Base-by-base conservation (phyloP, 2,329 filamentous ascomycete species). In the Lasiodiplodia gonubiensis region DNA sequence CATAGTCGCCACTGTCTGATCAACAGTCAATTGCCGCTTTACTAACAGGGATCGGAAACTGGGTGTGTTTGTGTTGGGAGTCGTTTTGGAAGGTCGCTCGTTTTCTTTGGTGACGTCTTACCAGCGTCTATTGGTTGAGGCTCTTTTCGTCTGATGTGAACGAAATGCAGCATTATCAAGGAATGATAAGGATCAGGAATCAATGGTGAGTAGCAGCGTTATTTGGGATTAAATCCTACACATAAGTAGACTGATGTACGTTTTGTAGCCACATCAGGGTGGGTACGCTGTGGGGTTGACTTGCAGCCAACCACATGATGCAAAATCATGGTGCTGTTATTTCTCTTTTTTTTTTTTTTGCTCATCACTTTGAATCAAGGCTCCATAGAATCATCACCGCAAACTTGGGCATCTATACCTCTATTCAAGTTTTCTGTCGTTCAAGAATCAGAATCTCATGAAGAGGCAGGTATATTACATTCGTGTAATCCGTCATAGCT, bases 391-490 rank as follows among this genome's bases (percentile, higher is more conserved):
- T 46, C 8, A 42, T 66, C 39, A 51, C 64, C 64, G 42, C n/a
- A 55, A 57, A n/a, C 11, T 35, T 42, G 27, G 42, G 46, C 59
- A n/a, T 63, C 59, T 63, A 63, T 51, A 63, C 59, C 46, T 35
- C 59, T 66, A 65, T 65, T 65, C 10, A 42, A 57, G 52, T 23
- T 30, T 57, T 16, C 7, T 49, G 52, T 51, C 39, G 52, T 51
- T 21, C 12, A 14, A 27, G 52, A 23, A 51, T 49, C 39, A 49
- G 64, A 53, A 54, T 54, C 49, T 54, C 51, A 46, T 53, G 48
- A 64, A 64, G 61, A 64, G 61, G 48, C 61, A 64, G 49, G 64
- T 66, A 66, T 66, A 66, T 66, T 66, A 66, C 64, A 66, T 66
- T 42, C 52, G 25, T 23, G 35, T 46, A 63, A 37, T 65, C 51